Evolutionary conservation across 169 alveolate species (phyloP).

Genomic region (Plasmodium sp.): DNA sequence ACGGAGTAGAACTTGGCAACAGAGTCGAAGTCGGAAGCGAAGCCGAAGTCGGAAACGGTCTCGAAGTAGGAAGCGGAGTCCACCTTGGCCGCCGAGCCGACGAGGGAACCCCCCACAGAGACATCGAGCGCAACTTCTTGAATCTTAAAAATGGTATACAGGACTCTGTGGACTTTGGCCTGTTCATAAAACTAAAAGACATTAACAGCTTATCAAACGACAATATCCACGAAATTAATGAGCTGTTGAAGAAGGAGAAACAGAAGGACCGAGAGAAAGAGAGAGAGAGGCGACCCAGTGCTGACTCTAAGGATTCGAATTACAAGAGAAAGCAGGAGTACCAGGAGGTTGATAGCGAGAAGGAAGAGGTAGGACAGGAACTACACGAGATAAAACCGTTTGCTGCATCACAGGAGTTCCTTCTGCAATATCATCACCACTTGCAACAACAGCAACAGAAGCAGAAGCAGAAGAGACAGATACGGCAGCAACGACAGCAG

Average conservation of each 20-base stretch:
- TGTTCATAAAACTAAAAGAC: conserved; percentile 25
- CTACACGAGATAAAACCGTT: neutral
- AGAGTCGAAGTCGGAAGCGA: too few species aligned
- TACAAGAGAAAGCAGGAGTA: neutral
- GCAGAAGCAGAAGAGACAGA: neutral
- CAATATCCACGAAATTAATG: conserved; percentile 9
- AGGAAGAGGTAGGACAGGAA: neutral
- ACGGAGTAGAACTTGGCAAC: too few species aligned
- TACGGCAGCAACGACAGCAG: neutral
- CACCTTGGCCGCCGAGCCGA: neutral
- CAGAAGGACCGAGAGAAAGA: neutral
- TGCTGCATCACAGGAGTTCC: neutral
- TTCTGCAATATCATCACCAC: neutral
- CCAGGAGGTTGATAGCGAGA: neutral
- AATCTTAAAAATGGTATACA: conserved; percentile 18
- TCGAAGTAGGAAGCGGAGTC: neutral
- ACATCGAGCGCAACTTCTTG: neutral
- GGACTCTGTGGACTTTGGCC: conserved; percentile 6
- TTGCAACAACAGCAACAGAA: neutral
- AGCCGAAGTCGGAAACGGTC: neutral
- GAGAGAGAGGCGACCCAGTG: neutral
- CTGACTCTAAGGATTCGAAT: neutral
- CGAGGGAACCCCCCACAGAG: neutral
- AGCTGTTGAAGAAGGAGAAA: conserved; percentile 14
- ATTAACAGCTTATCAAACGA: neutral